Percentiles rank a stretch among this genome's conserved stretches.
Conservation (phyloP, 106 monocot genomes). For the Dioscorea zingiberensis region DNA sequence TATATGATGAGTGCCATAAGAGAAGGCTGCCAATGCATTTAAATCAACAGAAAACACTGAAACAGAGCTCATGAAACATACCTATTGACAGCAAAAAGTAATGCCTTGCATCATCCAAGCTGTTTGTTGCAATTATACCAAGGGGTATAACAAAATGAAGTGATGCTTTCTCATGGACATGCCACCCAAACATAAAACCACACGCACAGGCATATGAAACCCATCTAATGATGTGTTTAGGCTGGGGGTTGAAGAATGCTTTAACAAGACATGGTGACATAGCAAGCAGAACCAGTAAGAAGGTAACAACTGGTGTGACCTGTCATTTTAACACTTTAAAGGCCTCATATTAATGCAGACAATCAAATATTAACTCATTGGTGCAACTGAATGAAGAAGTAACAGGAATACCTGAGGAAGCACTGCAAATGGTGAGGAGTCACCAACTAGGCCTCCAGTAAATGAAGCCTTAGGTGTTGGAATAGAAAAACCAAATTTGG, state of each 20-base stretch:
- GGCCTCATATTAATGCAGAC: slow-evolving; percentile 14
- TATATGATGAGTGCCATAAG: no score
- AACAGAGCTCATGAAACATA: slow-evolving; percentile 20
- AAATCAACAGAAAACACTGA: not conserved
- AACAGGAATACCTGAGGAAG: slow-evolving; percentile 68
- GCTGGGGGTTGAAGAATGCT: slow-evolving; percentile 63
- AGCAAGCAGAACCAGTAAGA: slow-evolving; percentile 64
- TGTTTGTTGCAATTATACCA: slow-evolving; percentile 57
- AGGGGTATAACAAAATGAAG: slow-evolving; percentile 95
- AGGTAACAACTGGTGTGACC: slow-evolving; percentile 70
- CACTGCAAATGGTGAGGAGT: slow-evolving; percentile 73
- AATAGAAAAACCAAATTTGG: slow-evolving; percentile 57
- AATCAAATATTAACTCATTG: not conserved
- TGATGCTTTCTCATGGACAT: slow-evolving; percentile 99
- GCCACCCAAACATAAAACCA: slow-evolving; percentile 98
- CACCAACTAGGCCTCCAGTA: slow-evolving; percentile 86
- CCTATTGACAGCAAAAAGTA: slow-evolving; percentile 89
- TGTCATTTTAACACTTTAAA: slow-evolving; percentile 25
- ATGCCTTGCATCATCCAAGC: slow-evolving; percentile 76
- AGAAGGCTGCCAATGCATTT: no score
- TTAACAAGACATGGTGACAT: slow-evolving; percentile 83
- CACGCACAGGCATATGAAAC: slow-evolving; percentile 85
- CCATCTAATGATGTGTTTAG: slow-evolving; percentile 75
- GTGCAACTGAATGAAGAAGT: not conserved
- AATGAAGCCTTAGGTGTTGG: slow-evolving; percentile 66